Evolutionary conservation across 371 early-diverging fungal genomes (phyloP).

Genomic region (Homolaphlyctis polyrhiza): DNA sequence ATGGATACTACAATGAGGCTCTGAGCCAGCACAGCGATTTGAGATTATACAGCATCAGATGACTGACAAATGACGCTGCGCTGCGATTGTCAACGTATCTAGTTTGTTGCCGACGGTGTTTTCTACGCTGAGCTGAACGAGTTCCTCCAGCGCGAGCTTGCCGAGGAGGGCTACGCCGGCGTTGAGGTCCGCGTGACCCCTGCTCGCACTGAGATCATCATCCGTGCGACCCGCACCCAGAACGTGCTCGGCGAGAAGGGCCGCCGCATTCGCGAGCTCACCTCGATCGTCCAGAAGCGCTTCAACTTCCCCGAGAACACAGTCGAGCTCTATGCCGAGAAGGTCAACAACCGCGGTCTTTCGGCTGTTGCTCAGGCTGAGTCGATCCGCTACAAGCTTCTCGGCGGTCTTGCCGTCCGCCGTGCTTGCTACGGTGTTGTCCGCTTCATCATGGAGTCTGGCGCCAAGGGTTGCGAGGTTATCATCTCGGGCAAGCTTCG

Average conservation of each 20-base stretch:
- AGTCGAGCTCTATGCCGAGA: slow-evolving; percentile 98
- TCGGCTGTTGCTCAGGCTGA: slow-evolving; percentile 99
- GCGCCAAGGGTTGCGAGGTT: slow-evolving; percentile 99
- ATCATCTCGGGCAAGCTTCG: slow-evolving; percentile 99
- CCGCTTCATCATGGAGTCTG: slow-evolving; percentile 98
- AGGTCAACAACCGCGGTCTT: slow-evolving; percentile 97
- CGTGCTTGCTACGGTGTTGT: slow-evolving; percentile 98
- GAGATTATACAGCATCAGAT: too few relatives aligned
- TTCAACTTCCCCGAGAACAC: slow-evolving; percentile 97
- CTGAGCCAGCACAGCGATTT: too few relatives aligned
- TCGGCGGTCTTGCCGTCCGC: slow-evolving; percentile 95
- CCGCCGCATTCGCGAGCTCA: slow-evolving; percentile 97
- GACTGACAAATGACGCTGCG: background rate
- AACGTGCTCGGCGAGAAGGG: slow-evolving; percentile 98
- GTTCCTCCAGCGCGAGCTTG: slow-evolving; percentile 92
- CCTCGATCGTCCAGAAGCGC: slow-evolving; percentile 97
- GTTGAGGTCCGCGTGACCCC: slow-evolving; percentile 98
- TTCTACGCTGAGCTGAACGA: slow-evolving; percentile 99
- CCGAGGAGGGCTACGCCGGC: slow-evolving; percentile 81
- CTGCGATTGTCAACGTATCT: background rate
- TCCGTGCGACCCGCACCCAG: slow-evolving; percentile 98
- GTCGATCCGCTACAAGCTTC: slow-evolving; percentile 96
- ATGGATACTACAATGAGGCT: too few relatives aligned
- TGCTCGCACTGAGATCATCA: slow-evolving; percentile 98
- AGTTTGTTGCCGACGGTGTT: slow-evolving; percentile 99